Conservation (phyloP, 2,329 filamentous ascomycete genomes). For the Arthroderma sp. region DNA sequence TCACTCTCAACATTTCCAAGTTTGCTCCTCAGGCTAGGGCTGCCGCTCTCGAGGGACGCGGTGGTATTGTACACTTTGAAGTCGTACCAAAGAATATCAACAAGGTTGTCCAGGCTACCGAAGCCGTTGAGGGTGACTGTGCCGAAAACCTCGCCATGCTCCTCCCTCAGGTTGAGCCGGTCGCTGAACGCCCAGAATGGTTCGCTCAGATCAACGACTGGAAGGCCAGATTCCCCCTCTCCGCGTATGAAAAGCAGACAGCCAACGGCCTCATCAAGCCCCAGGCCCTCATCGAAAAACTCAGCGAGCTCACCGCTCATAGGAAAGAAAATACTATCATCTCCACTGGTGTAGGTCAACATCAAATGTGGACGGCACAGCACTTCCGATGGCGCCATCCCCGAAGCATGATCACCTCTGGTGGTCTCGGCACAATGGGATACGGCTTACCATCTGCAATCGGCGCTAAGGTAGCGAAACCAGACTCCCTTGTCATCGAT, state of each 20-base stretch:
- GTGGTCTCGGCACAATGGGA: constrained; percentile 92
- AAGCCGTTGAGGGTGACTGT: constrained; percentile 89
- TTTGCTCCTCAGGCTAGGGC: constrained; percentile 81
- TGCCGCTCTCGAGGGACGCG: constrained; percentile 70
- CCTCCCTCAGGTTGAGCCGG: constrained; percentile 55
- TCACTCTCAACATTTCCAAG: constrained; percentile 66
- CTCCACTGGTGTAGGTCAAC: constrained; percentile 86
- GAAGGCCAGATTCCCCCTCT: constrained; percentile 83
- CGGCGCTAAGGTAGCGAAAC: constrained; percentile 75
- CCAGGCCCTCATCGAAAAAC: constrained; percentile 78
- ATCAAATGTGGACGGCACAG: constrained; percentile 98
- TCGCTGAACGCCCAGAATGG: constrained; percentile 65
- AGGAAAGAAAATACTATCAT: constrained; percentile 79
- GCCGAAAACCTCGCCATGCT: constrained; percentile 63
- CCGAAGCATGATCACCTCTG: constrained; percentile 89
- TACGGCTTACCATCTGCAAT: constrained; percentile 90
- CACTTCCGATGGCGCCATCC: constrained; percentile 91
- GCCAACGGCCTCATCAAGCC: constrained; percentile 78
- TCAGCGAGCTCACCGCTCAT: constrained; percentile 68
- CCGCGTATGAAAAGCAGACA: constrained; percentile 64
- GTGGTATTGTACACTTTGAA: constrained; percentile 94
- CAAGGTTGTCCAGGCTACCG: constrained; percentile 94
- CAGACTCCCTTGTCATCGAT: constrained; percentile 78
- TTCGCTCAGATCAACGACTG: constrained; percentile 78
- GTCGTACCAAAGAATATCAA: constrained; percentile 99